Base-by-base conservation (phyloP, 768 basidiomycete genomes). In the Suillus paluster region DNA sequence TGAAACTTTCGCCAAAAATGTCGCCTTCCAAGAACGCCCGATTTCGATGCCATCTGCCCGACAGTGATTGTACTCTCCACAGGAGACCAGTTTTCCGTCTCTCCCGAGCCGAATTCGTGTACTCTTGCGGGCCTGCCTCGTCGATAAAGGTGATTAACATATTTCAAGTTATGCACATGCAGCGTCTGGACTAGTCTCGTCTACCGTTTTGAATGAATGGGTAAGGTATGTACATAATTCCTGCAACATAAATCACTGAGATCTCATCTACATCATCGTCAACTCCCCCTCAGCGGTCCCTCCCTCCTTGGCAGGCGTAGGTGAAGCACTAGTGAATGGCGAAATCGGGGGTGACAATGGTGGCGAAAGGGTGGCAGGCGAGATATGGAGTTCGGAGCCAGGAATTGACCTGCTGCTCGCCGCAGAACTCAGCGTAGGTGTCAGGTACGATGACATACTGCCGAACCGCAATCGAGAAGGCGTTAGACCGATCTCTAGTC, bases 191-290 rank as follows among this genome's bases (percentile, higher is more conserved):
- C 63, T 1, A 46, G 27, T 30, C 53, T 23, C 65, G 6, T 30
- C 6, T 30, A 30, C 30, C 30, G 30, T 30, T 63, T 63, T 46
- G 66, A 65, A 58, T 72, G 59, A 67, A 67, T 57, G 66, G 66
- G 69, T 66, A 64, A 54, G 64, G 66, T 75, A 66, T 64, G 66
- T 75, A 66, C 63, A 68, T 70, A 72, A 48, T 61, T 59, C 38
- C 54, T 52, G 10, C 27, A 19, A 19, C 10, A 30, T 30, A 19
- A 9, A 50, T 30, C 10, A 12, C 19, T 50, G 48, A 50, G 10
- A 19, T 50, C 5, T 50, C 49, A 19, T 30, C 17, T 50, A 50
- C 10, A 30, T 50, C 19, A 19, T 50, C 19, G 17, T 27, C 17
- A 50, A 17, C 5, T 6, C 30, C 27, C 27, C n/a, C 49, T 50